Evolutionary conservation across 148 eudicot genomes (phyloP), one percentile per base, ranked within the genome.

Genomic region (Vaccinium vitisidaea): DNA sequence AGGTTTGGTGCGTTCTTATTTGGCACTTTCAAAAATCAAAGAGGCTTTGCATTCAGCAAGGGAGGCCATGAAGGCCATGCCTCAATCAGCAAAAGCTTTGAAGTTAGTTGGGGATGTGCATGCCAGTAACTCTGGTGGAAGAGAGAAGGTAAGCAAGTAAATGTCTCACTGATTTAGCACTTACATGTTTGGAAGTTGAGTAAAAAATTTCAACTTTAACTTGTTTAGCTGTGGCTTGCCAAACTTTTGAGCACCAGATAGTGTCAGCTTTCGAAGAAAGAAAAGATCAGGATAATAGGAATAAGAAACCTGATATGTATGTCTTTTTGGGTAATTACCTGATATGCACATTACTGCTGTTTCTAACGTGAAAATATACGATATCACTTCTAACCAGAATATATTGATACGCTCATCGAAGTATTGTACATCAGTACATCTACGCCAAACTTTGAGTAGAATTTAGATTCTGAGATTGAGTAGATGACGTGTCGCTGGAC

Each of bases 91-190:
- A 69, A 95, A 93, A 88, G 96, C 98, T 88, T 88, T 97, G 75
- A 97, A 97, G 86, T 89, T 97, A 88, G 99, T 97, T 49, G 99
- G 99, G 25, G 99, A 97, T 90, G 99, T 97, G 58, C 94, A 97
- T 91, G 98, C 99, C 83, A 93, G 92, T 89, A 91, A 88, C 90
- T 86, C 98, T 43, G 89, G 93, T 82, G 96, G 98, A 46, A 92
- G 98, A 86, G 99, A 97, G 85, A 96, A 96, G 97, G 99, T 95
- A 77, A 19, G 79, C 77, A 80, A 55, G 59, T 80, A n/a, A 32
- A 32, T 77, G 16, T 50, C 19, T 74, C 53, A 71, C 70, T 19
- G 19, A 12, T 83, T 73, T 32, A 18, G 50, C 73, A 71, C 36
- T 36, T 73, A 25, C 73, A 50, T 21, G 7, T 18, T 56, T 54